Percentiles rank a stretch among this genome's conserved stretches.
Evolutionary conservation across 768 basidiomycete species (phyloP).

Genomic region (Nidularia pulvinata): DNA sequence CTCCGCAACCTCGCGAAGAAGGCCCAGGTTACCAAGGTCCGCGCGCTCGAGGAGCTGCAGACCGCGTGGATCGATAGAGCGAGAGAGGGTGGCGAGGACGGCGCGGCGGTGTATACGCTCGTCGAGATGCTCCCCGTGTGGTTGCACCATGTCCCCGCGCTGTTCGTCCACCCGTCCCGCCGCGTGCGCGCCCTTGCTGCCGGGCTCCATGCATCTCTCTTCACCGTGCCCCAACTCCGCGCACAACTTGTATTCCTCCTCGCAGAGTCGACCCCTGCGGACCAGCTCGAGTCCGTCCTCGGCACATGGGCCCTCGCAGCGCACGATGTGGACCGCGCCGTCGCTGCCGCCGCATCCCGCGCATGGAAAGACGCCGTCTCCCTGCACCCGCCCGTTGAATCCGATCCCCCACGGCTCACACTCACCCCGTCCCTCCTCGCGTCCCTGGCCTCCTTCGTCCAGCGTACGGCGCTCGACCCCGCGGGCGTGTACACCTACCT

Average conservation of each 20-base stretch:
- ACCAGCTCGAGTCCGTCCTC: constrained; percentile 55
- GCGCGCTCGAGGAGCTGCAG: constrained; percentile 85
- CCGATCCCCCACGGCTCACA: constrained; percentile 10
- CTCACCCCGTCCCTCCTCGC: constrained; percentile 26
- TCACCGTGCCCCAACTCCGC: constrained; percentile 50
- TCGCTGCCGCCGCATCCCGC: constrained; percentile 45
- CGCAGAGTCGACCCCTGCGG: constrained; percentile 41
- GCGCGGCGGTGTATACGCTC: constrained; percentile 30
- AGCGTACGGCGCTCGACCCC: constrained; percentile 61
- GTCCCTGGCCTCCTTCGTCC: constrained; percentile 48
- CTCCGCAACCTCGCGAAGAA: constrained; percentile 87
- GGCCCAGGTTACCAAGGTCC: constrained; percentile 79
- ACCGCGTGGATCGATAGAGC: constrained; percentile 63
- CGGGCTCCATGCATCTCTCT: constrained; percentile 61
- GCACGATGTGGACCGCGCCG: constrained; percentile 70
- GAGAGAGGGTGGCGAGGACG: constrained; percentile 39
- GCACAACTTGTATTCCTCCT: constrained; percentile 51
- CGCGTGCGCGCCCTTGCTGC: constrained; percentile 66
- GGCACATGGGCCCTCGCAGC: constrained; percentile 76
- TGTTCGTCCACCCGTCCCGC: constrained; percentile 81
- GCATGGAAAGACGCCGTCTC: constrained; percentile 49
- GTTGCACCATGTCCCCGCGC: constrained; percentile 85
- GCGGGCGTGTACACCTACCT: constrained; percentile 53
- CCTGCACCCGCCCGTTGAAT: constrained; percentile 4
- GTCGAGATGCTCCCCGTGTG: constrained; percentile 84